These are phyloP conservation scores for Dendrobium officinale DNA, from an alignment of 106 monocot genomes.

Conservation along the genomic window DNA sequence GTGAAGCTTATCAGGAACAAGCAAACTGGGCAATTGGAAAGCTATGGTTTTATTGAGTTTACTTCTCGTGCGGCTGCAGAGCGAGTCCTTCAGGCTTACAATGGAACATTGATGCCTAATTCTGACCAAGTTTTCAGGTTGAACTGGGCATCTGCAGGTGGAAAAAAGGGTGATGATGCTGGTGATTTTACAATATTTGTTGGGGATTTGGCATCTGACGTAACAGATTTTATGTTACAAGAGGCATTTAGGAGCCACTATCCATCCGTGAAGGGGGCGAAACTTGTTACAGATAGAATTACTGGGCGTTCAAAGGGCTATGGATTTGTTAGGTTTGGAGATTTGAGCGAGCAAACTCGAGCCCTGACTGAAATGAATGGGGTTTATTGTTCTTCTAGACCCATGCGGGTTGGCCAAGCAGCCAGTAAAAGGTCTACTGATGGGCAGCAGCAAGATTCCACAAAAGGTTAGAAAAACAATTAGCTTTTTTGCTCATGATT, in stretches of 20 bases:
- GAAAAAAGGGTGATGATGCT: conserved; percentile 33
- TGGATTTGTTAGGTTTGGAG: conserved; percentile 82
- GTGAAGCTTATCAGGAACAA: conserved; percentile 71
- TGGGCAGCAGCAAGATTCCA: conserved; percentile 27
- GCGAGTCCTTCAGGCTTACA: conserved; percentile 49
- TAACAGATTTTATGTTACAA: conserved; percentile 68
- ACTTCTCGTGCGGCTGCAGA: conserved; percentile 49
- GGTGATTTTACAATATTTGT: conserved; percentile 76
- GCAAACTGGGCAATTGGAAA: conserved; percentile 58
- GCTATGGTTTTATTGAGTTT: conserved; percentile 87
- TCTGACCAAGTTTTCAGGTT: conserved; percentile 55
- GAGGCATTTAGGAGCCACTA: conserved; percentile 58
- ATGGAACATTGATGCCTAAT: conserved; percentile 73
- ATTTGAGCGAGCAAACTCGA: conserved; percentile 59
- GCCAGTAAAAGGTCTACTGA: conserved; percentile 50
- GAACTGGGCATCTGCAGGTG: conserved; percentile 72
- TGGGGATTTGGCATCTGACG: conserved; percentile 78
- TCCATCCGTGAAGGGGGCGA: conserved; percentile 72
- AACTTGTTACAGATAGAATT: conserved; percentile 64
- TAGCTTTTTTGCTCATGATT: not conserved
- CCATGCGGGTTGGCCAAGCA: conserved; percentile 72
- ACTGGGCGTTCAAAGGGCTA: conserved; percentile 91
- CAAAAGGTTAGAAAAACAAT: conserved; percentile 35
- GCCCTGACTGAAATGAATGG: conserved; percentile 98
- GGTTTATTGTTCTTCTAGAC: conserved; percentile 59